Evolutionary conservation across 768 basidiomycete genomes (phyloP), one percentile per base, ranked within the genome.

Genomic region (Leccinum olivaceopallidum): DNA sequence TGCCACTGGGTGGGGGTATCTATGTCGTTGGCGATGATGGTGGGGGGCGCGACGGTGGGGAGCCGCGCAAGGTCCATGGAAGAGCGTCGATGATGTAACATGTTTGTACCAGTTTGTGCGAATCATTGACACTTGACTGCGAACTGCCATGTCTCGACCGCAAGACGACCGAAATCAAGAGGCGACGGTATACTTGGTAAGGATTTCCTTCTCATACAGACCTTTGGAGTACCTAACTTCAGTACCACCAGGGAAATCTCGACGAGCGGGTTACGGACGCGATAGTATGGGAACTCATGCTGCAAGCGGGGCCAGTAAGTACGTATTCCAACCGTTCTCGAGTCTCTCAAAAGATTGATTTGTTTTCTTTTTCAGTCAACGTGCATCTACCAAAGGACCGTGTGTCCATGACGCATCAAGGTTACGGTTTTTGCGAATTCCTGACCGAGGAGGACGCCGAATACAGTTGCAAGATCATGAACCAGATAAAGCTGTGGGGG

Each of bases 401-500:
- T 67, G 93, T 99, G 59, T 97, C 95, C 13, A 96, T 95, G 92
- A 83, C 92, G 1, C 97, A 98, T 73, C 97, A 99, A 78, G 97
- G 97, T 52, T 99, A 98, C 77, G 97, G 97, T 44, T 99, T 99
- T 79, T 98, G 96, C 84, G 97, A 99, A 81, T 98, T 99, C 76
- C 80, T 96, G 76, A 95, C 95, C 42, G 95, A 98, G 79, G 95
- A 97, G 75, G 97, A 98, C 78, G 95, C 97, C 63, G 97, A 99
- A 77, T 99, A 99, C 76, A 96, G 95, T 60, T 98, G 96, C 84
- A 97, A 98, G 83, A 98, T 98, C 68, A 98, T 98, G 96, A 99
- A 99, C 74, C 96, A 98, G 82, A 98, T 99, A 73, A 99, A 99
- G 77, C 76, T 99, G 56, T 99, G 92, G 86, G 97, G 97, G 26